These are phyloP conservation scores for Haplosporangium sp. DNA, from an alignment of 371 early-diverging fungal genomes.

Conservation along the genomic window DNA sequence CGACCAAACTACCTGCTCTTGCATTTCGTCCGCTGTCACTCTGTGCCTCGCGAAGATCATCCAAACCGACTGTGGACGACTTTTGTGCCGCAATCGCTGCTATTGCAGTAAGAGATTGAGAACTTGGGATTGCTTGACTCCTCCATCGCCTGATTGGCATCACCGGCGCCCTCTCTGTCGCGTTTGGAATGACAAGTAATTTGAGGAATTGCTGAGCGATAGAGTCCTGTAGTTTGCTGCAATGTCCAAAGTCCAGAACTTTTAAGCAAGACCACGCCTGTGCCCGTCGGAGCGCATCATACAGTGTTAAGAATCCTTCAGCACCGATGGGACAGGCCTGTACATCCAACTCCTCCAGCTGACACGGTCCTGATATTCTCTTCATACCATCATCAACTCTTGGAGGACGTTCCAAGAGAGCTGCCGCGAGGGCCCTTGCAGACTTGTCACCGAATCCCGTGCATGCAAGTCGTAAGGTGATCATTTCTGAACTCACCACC, in stretches of 20 bases:
- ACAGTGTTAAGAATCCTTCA: slow-evolving; percentile 15
- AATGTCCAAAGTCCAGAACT: slow-evolving; percentile 35
- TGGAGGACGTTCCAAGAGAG: neutral
- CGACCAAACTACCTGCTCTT: no score
- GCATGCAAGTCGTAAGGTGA: slow-evolving; percentile 29
- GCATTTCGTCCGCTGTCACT: neutral
- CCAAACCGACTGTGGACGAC: neutral
- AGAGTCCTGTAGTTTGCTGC: slow-evolving; percentile 21
- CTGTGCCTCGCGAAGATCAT: neutral
- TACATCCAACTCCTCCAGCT: slow-evolving; percentile 46
- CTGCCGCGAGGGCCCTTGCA: slow-evolving; percentile 21
- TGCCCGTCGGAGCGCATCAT: slow-evolving; percentile 6
- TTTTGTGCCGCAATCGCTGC: neutral
- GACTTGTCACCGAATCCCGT: slow-evolving; percentile 36
- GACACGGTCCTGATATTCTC: slow-evolving; percentile 12
- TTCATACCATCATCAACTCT: neutral
- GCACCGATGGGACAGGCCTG: slow-evolving; percentile 34
- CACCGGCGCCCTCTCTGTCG: neutral
- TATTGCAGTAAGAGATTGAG: slow-evolving; percentile 2
- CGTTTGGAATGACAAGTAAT: slow-evolving; percentile 24
- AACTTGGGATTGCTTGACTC: neutral
- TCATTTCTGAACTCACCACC: slow-evolving; percentile 29
- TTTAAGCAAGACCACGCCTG: slow-evolving; percentile 17
- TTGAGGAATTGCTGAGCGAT: slow-evolving; percentile 14
- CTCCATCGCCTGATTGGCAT: neutral